A percentile compares a stretch with the other conserved stretches of the same genome.
Conservation (phyloP, 768 basidiomycete genomes). For the Tulasnella sp. region DNA sequence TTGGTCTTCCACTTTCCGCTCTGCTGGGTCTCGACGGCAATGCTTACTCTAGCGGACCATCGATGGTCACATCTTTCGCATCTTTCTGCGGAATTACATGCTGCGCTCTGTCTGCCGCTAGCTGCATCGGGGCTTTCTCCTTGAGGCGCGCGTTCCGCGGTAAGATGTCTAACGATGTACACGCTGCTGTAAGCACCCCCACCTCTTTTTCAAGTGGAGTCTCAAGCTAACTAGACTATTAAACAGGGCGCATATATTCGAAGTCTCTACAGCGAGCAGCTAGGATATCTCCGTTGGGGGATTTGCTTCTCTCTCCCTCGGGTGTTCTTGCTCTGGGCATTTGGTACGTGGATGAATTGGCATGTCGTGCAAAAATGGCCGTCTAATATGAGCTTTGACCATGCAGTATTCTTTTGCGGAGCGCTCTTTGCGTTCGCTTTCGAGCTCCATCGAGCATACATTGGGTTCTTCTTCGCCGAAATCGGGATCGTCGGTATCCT, state of each 20-base stretch:
- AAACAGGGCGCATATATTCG: background rate
- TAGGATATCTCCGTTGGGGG: background rate
- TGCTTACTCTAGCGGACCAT: background rate
- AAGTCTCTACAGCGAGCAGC: background rate
- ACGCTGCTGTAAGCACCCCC: background rate
- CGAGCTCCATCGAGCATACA: background rate
- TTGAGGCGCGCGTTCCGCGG: constrained; percentile 19
- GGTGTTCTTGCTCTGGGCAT: constrained; percentile 9
- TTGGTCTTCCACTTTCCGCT: background rate
- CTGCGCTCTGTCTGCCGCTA: background rate
- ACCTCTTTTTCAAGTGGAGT: no score
- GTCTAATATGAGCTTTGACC: background rate
- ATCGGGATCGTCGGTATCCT: background rate
- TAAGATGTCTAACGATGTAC: background rate
- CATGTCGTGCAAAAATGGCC: background rate
- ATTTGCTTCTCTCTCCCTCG: constrained; percentile 17
- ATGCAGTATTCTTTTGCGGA: constrained; percentile 6
- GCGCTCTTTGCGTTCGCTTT: constrained; percentile 1
- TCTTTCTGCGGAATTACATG: background rate
- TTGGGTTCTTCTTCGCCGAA: background rate
- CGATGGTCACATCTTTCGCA: background rate
- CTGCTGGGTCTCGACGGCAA: background rate
- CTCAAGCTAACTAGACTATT: background rate
- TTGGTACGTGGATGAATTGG: background rate
- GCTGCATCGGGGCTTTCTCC: background rate